Base-by-base conservation (phyloP, 2,329 filamentous ascomycete species). In the Massarina eburnea region DNA sequence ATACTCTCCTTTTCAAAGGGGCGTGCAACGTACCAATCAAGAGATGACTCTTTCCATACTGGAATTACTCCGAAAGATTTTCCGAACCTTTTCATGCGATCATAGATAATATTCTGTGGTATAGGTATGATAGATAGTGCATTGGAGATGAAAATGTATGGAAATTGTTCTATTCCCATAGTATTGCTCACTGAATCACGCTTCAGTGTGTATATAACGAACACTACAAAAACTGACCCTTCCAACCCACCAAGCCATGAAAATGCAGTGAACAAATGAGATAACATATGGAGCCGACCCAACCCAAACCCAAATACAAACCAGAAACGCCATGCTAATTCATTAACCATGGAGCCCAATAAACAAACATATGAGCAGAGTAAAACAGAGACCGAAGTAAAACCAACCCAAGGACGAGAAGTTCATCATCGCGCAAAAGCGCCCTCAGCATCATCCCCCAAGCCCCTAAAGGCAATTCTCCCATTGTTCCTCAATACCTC, bases 401-500 rank as follows among this genome's bases (percentile, higher is more conserved):
- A 35, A 21, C 9, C 34, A 20, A 37, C 17, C 8, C 8, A 9
- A 9, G 14, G 19, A 24, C 12, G 8, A 24, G 10, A 8, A 9
- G 18, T 18, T 41, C 26, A 18, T 39, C 24, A 41, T 29, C 60
- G 18, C 37, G 61, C 48, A 52, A 68, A 69, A 15, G 63, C 64
- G 0, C 63, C 66, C 41, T 60, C 59, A 14, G 55, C 54, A 54
- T 66, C 62, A 53, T 70, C 67, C 5, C 63, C 66, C 35, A 69
- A 33, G 7, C 67, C 67, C 38, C 65, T 53, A 45, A 68, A 68
- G 10, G 67, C 67, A 45, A 64, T 58, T 39, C 66, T 21, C 9
- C 65, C 64, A 51, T 69, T 67, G 45, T 57, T 61, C 45, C 64
- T 54, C 43, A 70, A 26, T 2, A 69, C 62, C 40, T 66, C 64